Conservation (phyloP, 2,329 filamentous ascomycete genomes). For the Pseudogymnoascus sp. region DNA sequence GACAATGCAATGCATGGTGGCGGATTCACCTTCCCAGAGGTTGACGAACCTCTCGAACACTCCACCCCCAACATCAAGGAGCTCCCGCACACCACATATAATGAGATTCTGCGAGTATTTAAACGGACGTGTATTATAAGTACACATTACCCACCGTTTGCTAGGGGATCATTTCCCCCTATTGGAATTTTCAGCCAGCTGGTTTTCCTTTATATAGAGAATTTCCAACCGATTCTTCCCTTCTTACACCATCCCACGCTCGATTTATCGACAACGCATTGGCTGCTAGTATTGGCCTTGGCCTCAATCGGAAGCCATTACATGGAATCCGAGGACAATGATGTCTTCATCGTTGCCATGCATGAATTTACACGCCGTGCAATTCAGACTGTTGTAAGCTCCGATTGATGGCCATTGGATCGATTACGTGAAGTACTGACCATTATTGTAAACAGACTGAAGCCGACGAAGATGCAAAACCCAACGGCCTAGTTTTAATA, state of each 20-base stretch:
- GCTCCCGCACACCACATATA: slow-evolving; percentile 16
- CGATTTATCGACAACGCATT: slow-evolving; percentile 30
- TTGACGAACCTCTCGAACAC: slow-evolving; percentile 7
- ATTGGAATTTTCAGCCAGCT: slow-evolving; percentile 20
- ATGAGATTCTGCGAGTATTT: slow-evolving; percentile 17
- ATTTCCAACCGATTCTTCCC: slow-evolving; percentile 35
- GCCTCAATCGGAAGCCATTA: slow-evolving; percentile 35
- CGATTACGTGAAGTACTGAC: background rate
- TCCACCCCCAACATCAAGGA: background rate
- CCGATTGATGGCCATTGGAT: background rate
- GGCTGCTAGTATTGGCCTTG: slow-evolving; percentile 34
- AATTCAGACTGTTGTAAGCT: slow-evolving; percentile 30
- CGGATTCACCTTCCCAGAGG: slow-evolving; percentile 9
- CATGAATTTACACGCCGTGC: slow-evolving; percentile 36
- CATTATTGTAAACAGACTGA: slow-evolving; percentile 11
- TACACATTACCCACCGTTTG: slow-evolving; percentile 14
- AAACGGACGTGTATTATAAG: slow-evolving; percentile 17
- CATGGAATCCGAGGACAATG: slow-evolving; percentile 22
- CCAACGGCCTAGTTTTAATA: slow-evolving; percentile 15
- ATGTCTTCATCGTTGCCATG: slow-evolving; percentile 29
- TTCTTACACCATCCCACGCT: slow-evolving; percentile 34
- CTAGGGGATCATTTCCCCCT: slow-evolving; percentile 17
- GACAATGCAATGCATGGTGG: background rate
- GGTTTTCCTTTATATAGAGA: slow-evolving; percentile 31
- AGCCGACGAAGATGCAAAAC: slow-evolving; percentile 9